Evolutionary conservation across 345 rosid genomes (phyloP).

Genomic region (Eucalyptus camaldulensis): DNA sequence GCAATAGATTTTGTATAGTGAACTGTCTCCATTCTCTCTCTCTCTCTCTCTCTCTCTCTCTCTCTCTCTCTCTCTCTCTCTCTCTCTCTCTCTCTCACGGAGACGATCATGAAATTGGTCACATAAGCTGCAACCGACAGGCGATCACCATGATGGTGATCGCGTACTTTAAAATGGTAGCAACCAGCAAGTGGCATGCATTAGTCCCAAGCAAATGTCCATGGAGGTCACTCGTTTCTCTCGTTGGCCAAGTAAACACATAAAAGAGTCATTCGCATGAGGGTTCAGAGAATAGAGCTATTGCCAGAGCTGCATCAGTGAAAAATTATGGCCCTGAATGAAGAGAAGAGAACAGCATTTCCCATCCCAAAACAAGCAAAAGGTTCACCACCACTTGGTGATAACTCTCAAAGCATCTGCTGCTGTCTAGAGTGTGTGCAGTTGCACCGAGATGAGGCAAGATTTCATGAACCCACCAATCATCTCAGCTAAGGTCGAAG

Average conservation of each 20-base stretch:
- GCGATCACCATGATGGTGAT: not conserved
- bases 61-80: no score
- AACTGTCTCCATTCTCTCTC: not conserved
- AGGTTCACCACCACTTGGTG: not conserved
- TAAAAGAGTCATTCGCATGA: no score
- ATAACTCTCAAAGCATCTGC: not conserved
- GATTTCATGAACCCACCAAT: not conserved
- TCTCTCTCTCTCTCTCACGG: not conserved
- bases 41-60: no score
- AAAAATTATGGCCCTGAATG: not conserved
- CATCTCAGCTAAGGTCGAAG: not conserved
- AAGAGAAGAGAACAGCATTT: not conserved
- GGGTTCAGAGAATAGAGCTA: no score
- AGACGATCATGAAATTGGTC: not conserved
- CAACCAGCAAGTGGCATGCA: not conserved
- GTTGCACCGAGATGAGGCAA: not conserved
- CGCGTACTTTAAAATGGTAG: not conserved
- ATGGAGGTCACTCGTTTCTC: not conserved
- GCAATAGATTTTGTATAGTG: not conserved
- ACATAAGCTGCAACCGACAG: not conserved
- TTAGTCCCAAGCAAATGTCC: not conserved
- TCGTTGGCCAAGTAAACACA: not conserved
- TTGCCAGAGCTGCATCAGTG: not conserved
- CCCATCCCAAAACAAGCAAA: not conserved
- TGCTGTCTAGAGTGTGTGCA: not conserved